A percentile compares a stretch with the other conserved stretches of the same genome.
phyloP scores from a whole-genome alignment of 805 yeast genomes.

The Saccharomyces paradoxus region DNA sequence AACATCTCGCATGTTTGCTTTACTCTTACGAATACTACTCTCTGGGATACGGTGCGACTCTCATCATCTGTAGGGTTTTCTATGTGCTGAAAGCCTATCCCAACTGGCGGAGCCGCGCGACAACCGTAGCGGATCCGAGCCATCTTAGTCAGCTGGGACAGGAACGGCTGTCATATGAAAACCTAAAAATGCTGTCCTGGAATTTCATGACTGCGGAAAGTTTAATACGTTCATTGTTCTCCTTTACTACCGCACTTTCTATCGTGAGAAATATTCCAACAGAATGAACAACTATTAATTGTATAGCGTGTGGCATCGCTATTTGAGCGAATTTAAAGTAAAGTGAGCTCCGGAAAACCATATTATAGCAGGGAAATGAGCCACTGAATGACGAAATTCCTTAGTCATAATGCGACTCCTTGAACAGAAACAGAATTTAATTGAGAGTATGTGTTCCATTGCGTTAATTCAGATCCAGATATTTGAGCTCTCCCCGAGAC shows the following conservation, averaged over 20 bases:
- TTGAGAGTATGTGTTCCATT: too few species aligned
- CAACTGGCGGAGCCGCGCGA: background rate
- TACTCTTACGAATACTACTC: background rate
- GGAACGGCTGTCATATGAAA: background rate
- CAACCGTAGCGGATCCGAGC: background rate
- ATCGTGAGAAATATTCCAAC: background rate
- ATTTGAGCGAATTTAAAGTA: too few species aligned
- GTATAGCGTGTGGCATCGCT: too few species aligned
- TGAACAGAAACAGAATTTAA: too few species aligned
- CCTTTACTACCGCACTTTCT: background rate
- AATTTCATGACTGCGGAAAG: background rate
- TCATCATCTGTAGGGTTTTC: background rate
- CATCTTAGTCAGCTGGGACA: background rate
- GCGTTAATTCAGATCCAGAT: too few species aligned
- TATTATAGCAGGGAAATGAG: too few species aligned
- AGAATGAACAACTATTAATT: background rate
- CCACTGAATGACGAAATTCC: too few species aligned
- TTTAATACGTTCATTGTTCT: background rate
- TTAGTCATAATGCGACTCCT: too few species aligned
- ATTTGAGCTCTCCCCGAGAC: too few species aligned
- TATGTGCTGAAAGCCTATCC: background rate
- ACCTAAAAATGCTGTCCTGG: background rate
- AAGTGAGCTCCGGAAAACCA: too few species aligned
- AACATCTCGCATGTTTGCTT: background rate
- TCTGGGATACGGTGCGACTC: background rate